phyloP scores from a whole-genome alignment of 495 filamentous ascomycete genomes.

The Podospora tetraspora region DNA sequence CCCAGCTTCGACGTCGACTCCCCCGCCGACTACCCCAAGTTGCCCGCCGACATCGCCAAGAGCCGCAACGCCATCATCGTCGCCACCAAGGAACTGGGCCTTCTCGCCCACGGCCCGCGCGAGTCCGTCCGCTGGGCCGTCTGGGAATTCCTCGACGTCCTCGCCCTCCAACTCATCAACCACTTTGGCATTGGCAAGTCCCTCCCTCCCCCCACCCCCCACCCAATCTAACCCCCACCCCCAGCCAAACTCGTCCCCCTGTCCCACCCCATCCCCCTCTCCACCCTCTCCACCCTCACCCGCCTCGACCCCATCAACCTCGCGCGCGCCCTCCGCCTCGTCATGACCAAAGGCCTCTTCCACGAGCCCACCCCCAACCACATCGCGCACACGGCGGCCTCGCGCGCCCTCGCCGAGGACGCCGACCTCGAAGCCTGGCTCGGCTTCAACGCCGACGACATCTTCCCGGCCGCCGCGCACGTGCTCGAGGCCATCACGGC shows the following conservation, averaged over 20 bases:
- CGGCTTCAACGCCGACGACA: slow-evolving; percentile 47
- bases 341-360: slow-evolving; percentile 55
- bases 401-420: slow-evolving; percentile 42
- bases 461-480: slow-evolving; percentile 43
- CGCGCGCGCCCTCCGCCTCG: slow-evolving; percentile 49
- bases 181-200: slow-evolving; percentile 36
- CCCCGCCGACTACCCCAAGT: slow-evolving; percentile 34
- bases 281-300: slow-evolving; percentile 38
- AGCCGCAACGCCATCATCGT: slow-evolving; percentile 36
- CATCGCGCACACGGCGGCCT: slow-evolving; percentile 50
- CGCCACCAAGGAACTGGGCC: slow-evolving; percentile 34
- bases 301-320: slow-evolving; percentile 42
- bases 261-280: slow-evolving; percentile 37
- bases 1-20: slow-evolving; percentile 38
- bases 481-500: slow-evolving; percentile 34
- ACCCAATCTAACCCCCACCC: slow-evolving; percentile 4
- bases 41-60: slow-evolving; percentile 34
- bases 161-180: slow-evolving; percentile 36
- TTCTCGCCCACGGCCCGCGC: slow-evolving; percentile 40
- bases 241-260: slow-evolving; percentile 38
- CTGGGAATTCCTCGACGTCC: slow-evolving; percentile 41
- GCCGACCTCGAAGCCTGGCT: slow-evolving; percentile 44
- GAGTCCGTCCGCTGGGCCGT: slow-evolving; percentile 38
- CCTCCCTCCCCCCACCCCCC: background rate
- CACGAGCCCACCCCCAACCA: slow-evolving; percentile 43